These are phyloP conservation scores for Trichoderma lentiforme DNA, from an alignment of 2,329 filamentous ascomycete species.

Conservation along the genomic window DNA sequence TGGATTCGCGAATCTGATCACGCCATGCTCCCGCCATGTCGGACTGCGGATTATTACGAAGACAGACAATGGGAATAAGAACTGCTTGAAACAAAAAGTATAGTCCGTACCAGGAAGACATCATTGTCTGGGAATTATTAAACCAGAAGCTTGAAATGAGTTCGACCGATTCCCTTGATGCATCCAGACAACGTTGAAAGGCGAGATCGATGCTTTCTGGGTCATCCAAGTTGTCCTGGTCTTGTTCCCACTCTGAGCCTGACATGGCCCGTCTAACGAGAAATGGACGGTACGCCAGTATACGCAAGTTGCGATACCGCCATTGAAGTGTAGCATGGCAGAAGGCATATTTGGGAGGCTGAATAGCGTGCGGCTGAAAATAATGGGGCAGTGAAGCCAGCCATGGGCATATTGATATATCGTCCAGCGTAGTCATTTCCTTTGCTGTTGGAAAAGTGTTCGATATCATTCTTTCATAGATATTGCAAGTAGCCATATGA, in stretches of 20 bases:
- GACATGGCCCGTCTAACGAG: neutral
- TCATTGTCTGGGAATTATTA: neutral
- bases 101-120: neutral
- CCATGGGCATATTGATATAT: neutral
- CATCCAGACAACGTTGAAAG: neutral
- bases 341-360: neutral
- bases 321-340: neutral
- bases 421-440: neutral
- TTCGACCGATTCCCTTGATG: neutral
- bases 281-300: neutral
- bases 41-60: neutral
- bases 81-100: neutral
- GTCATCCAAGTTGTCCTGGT: neutral
- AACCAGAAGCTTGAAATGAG: neutral
- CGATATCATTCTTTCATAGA: neutral
- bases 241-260: neutral
- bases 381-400: neutral
- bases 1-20: neutral
- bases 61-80: neutral
- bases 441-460: neutral
- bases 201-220: neutral
- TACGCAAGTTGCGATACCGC: slow-evolving; percentile 4
- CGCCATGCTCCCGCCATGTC: neutral
- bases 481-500: neutral
- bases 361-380: neutral